phyloP scores from a whole-genome alignment of 2,329 filamentous ascomycete species.

The Colletotrichum coccodes region DNA sequence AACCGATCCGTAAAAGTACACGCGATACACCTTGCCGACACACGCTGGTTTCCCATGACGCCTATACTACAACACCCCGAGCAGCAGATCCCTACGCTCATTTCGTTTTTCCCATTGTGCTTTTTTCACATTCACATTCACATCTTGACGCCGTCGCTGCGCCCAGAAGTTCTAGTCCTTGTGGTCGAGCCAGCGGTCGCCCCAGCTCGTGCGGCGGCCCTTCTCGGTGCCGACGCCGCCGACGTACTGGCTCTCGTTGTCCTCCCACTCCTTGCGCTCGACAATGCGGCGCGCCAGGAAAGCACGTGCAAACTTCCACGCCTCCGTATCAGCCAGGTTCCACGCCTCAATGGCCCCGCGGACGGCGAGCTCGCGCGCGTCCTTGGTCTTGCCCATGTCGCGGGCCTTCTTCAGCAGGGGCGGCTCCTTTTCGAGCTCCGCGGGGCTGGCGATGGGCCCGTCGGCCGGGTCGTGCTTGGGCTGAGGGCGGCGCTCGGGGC shows the following conservation, averaged over 20 bases:
- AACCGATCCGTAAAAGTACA: not conserved
- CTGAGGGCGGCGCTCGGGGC: constrained; percentile 65
- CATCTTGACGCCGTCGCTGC: not conserved
- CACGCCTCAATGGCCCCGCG: constrained; percentile 70
- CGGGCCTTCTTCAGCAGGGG: constrained; percentile 59
- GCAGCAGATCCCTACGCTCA: not conserved
- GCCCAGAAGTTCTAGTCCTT: constrained; percentile 15
- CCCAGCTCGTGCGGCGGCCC: constrained; percentile 45
- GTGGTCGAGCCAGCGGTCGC: constrained; percentile 48
- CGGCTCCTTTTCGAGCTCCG: constrained; percentile 65
- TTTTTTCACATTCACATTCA: not conserved
- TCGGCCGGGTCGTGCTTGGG: constrained; percentile 57
- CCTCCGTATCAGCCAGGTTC: constrained; percentile 79
- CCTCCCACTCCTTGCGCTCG: constrained; percentile 76
- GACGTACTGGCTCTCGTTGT: constrained; percentile 72
- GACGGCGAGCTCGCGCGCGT: constrained; percentile 55
- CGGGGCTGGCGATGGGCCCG: constrained; percentile 60
- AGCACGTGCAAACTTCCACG: constrained; percentile 79
- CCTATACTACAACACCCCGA: not conserved
- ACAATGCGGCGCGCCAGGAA: constrained; percentile 70
- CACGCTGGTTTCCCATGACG: not conserved
- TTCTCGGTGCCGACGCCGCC: constrained; percentile 68
- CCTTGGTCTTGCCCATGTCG: constrained; percentile 56
- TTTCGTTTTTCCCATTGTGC: not conserved
- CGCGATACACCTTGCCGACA: not conserved